Percentiles rank a stretch among this genome's conserved stretches.
These are phyloP conservation scores for Alternaria triticimaculans DNA, from an alignment of 2,329 filamentous ascomycete genomes.

Conservation along the genomic window DNA sequence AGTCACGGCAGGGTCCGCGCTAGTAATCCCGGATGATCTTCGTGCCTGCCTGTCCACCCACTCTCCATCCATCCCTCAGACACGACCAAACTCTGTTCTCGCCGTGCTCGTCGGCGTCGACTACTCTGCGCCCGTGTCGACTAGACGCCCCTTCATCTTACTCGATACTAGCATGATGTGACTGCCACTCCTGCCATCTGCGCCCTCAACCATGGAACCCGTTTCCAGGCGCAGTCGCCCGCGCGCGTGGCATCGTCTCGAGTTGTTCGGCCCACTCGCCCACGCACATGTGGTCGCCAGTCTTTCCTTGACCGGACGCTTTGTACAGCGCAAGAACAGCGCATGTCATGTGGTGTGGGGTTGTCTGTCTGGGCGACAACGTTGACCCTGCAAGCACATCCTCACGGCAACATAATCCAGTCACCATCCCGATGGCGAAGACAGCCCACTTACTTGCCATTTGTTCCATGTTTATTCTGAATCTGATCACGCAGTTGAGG, in stretches of 20 bases:
- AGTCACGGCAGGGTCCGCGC: conserved; percentile 17
- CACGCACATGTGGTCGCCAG: neutral
- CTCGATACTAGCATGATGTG: neutral
- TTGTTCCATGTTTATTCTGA: neutral
- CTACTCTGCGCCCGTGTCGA: neutral
- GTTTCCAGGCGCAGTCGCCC: neutral
- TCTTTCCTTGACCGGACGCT: neutral
- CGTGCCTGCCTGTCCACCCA: conserved; percentile 11
- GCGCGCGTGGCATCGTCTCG: neutral
- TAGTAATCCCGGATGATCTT: conserved; percentile 13
- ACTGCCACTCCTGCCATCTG: neutral
- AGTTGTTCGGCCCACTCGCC: conserved; percentile 8
- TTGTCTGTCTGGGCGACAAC: conserved; percentile 1
- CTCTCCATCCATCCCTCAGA: neutral
- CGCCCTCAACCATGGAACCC: neutral
- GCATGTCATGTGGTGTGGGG: conserved; percentile 3
- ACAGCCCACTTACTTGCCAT: neutral
- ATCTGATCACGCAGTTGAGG: neutral
- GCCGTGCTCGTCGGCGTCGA: neutral
- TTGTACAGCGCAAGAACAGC: conserved; percentile 15
- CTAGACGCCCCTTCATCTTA: neutral
- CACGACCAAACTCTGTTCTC: neutral
- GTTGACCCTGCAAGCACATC: neutral
- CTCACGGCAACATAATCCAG: neutral
- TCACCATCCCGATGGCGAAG: neutral